Base-by-base conservation (phyloP, 495 filamentous ascomycete species). In the Elasticomyces elasticus region DNA sequence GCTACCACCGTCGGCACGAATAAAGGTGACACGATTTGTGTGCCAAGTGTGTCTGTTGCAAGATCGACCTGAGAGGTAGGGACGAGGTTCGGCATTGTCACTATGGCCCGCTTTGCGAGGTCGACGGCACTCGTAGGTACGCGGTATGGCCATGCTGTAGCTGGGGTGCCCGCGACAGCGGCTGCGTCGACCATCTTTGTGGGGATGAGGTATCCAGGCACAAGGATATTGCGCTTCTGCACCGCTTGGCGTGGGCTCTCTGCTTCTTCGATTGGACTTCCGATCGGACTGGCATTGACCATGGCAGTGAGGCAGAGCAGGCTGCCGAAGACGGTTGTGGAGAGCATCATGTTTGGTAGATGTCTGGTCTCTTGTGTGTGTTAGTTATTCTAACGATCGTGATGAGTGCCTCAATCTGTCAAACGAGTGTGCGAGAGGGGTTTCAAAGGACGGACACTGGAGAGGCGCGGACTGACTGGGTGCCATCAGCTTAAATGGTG, bases 41-140 rank as follows among this genome's bases (percentile, higher is more conserved):
- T 49, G 45, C 45, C 45, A 27, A 25, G 17, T 10, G 49, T 51
- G 25, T 51, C 49, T 23, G 49, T 51, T 5, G 30, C 49, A 27
- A 52, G 35, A 23, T 43, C 24, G 35, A 52, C 50, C 5, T 17
- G 3, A 12, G 19, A 4, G 35, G 50, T 52, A 10, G 50, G 50
- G 13, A 52, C 24, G 6, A 52, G 30, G 40, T 52, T 23, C 2
- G 50, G 50, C 4, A 37, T 43, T 17, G 26, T 7, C 4, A 24
- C 24, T 10, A 43, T 15, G 40, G 15, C 10, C 24, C 50, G 40
- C 10, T 26, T 23, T 15, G 17, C 49, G 22, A 49, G 3, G 46
- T 30, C 5, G 46, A 20, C 35, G 28, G 2, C 6, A 12, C 42
- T 45, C 4, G 19, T 26, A 1, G 30, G 33, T 10, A 49, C 17